These are phyloP conservation scores for Xerocomellus dryophilus DNA, from an alignment of 768 basidiomycete species.

Conservation along the genomic window DNA sequence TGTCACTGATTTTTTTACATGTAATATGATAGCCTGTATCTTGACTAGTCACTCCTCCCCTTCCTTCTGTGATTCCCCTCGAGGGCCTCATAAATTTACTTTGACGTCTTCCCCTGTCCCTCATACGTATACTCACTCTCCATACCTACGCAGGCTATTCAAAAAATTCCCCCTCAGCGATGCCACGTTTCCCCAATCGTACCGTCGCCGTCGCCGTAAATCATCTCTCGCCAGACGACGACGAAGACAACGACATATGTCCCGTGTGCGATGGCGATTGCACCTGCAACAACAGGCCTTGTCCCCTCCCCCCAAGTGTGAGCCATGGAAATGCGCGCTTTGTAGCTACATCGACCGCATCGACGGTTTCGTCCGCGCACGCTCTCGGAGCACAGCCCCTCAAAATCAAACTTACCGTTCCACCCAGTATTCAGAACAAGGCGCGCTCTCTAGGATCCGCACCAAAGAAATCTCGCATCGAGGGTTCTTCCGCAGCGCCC, in stretches of 20 bases:
- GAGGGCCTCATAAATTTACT: slow-evolving; percentile 26
- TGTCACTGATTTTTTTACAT: slow-evolving; percentile 38
- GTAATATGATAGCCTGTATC: slow-evolving; percentile 33
- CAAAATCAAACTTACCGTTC: slow-evolving; percentile 74
- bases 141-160: slow-evolving; percentile 33
- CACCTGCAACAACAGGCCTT: slow-evolving; percentile 60
- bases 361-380: slow-evolving; percentile 33
- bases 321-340: slow-evolving; percentile 37
- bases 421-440: slow-evolving; percentile 52
- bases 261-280: slow-evolving; percentile 90
- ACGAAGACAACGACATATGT: slow-evolving; percentile 85
- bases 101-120: slow-evolving; percentile 22
- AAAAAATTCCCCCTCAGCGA: slow-evolving; percentile 55
- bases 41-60: slow-evolving; percentile 4
- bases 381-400: slow-evolving; percentile 37
- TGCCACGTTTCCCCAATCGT: slow-evolving; percentile 69
- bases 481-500: slow-evolving; percentile 32
- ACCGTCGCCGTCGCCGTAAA: slow-evolving; percentile 52
- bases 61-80: slow-evolving; percentile 24
- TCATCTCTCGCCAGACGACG: slow-evolving; percentile 44
- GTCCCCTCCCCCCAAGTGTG: slow-evolving; percentile 30
- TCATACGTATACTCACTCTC: slow-evolving; percentile 25
- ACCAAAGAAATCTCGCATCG: slow-evolving; percentile 29
- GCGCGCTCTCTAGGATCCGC: slow-evolving; percentile 28
- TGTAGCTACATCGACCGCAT: slow-evolving; percentile 38